phyloP scores from a whole-genome alignment of 1,139 yeast species.

The Suhomyces terraborum region DNA sequence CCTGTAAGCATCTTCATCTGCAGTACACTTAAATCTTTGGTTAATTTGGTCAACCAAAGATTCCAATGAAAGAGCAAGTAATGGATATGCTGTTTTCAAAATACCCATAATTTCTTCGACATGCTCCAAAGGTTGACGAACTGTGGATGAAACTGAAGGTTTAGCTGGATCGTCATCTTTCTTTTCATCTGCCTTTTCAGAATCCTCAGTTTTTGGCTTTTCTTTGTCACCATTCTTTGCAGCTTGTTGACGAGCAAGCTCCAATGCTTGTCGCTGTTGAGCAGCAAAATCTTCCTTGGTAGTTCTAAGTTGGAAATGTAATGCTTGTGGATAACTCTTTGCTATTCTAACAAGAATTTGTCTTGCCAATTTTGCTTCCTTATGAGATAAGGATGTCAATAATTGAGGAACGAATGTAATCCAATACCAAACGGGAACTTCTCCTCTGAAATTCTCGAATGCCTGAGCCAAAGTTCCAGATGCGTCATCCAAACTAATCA shows the following conservation, averaged over 20 bases:
- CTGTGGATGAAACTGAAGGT: constrained; percentile 18
- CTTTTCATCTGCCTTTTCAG: constrained; percentile 11
- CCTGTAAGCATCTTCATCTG: constrained; percentile 96
- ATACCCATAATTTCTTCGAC: constrained; percentile 95
- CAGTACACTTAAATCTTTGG: constrained; percentile 90
- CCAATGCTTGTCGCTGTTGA: constrained; percentile 76
- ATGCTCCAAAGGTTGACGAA: constrained; percentile 87
- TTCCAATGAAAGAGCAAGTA: constrained; percentile 88
- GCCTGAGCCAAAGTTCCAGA: constrained; percentile 82
- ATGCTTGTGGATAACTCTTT: constrained; percentile 94
- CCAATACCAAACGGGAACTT: constrained; percentile 99
- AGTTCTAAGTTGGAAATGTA: constrained; percentile 93
- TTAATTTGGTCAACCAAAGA: constrained; percentile 94
- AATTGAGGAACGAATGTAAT: constrained; percentile 94
- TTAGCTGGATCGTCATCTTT: constrained; percentile 13
- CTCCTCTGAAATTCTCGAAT: constrained; percentile 90
- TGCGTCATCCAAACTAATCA: constrained; percentile 86
- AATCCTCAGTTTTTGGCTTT: constrained; percentile 7
- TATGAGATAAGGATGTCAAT: constrained; percentile 83
- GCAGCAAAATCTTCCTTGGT: constrained; percentile 92
- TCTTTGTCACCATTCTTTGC: constrained; percentile 5
- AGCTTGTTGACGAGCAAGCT: constrained; percentile 49
- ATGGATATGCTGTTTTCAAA: constrained; percentile 92
- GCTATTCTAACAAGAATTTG: constrained; percentile 90
- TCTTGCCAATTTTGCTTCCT: constrained; percentile 86